Conservation (phyloP, 2,329 filamentous ascomycete genomes). For the Fusarium armeniacum region DNA sequence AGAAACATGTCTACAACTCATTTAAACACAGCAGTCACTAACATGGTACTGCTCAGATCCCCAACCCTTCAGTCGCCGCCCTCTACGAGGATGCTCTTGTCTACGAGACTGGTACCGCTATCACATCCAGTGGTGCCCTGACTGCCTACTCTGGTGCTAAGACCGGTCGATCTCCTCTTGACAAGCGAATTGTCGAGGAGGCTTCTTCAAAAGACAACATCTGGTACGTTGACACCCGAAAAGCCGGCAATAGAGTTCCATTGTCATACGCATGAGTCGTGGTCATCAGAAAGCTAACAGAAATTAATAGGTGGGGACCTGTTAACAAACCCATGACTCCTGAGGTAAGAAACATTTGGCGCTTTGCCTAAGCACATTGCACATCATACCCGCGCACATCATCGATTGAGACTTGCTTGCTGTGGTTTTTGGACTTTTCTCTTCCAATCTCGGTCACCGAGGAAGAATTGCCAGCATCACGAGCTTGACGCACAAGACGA, state of each 20-base stretch:
- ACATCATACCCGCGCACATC: conserved; percentile 9
- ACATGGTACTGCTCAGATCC: conserved; percentile 64
- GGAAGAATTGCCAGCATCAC: conserved; percentile 37
- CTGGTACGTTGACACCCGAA: conserved; percentile 69
- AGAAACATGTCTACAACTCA: conserved; percentile 53
- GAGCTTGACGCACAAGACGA: conserved; percentile 32
- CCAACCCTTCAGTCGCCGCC: conserved; percentile 94
- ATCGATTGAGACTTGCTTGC: conserved; percentile 19
- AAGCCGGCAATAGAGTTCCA: conserved; percentile 33
- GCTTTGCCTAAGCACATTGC: conserved; percentile 21
- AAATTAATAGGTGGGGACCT: conserved; percentile 80
- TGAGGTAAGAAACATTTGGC: conserved; percentile 73
- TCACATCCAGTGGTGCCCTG: conserved; percentile 93
- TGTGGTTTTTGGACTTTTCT: conserved; percentile 23
- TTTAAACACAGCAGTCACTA: conserved; percentile 12
- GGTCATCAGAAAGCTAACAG: conserved; percentile 51
- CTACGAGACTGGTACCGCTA: conserved; percentile 97
- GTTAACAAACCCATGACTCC: conserved; percentile 99
- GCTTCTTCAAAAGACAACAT: conserved; percentile 88
- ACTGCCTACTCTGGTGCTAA: conserved; percentile 98
- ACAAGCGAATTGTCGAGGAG: conserved; percentile 98
- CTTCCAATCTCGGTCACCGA: conserved; percentile 10
- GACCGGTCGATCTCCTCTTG: conserved; percentile 94
- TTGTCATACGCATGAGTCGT: conserved; percentile 27
- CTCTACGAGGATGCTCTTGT: conserved; percentile 98